phyloP scores from a whole-genome alignment of 306 rosid genomes.

The Casuarina cunninghamiana region DNA sequence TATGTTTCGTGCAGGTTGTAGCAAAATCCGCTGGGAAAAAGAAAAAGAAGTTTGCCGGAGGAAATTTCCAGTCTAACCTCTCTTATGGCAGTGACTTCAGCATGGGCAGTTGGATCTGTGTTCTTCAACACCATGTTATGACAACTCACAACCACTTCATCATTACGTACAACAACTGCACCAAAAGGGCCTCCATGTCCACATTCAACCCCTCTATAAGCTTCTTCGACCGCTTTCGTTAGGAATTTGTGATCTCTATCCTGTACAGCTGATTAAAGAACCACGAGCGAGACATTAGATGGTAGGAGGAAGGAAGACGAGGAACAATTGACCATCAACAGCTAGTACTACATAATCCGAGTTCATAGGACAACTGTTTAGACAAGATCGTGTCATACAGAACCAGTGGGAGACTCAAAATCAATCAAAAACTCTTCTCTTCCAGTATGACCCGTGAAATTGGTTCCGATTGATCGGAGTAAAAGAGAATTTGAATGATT shows the following conservation, averaged over 20 bases:
- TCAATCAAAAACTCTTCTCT: too few species aligned
- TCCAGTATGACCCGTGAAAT: not conserved
- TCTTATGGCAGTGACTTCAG: slow-evolving; percentile 93
- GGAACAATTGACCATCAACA: not conserved
- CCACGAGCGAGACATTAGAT: slow-evolving; percentile 24
- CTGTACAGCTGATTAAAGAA: slow-evolving; percentile 72
- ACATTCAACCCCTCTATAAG: slow-evolving; percentile 82
- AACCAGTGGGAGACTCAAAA: not conserved
- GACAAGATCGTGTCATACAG: not conserved
- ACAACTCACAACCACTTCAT: slow-evolving; percentile 79
- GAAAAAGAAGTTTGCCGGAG: not conserved
- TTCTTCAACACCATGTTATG: slow-evolving; percentile 84
- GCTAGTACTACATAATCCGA: not conserved
- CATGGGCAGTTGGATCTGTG: slow-evolving; percentile 97
- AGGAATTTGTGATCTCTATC: slow-evolving; percentile 83
- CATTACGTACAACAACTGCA: slow-evolving; percentile 71
- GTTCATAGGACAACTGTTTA: not conserved
- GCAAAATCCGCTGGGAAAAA: not conserved
- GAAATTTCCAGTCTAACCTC: slow-evolving; percentile 57
- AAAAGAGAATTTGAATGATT: not conserved
- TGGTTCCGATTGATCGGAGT: not conserved
- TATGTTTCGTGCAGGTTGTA: not conserved
- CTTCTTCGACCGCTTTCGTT: slow-evolving; percentile 85
- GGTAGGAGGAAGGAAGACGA: not conserved
- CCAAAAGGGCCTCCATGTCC: slow-evolving; percentile 96